Evolutionary conservation across 1,284 basidiomycete species (phyloP).

Genomic region (Marasmius oreades): DNA sequence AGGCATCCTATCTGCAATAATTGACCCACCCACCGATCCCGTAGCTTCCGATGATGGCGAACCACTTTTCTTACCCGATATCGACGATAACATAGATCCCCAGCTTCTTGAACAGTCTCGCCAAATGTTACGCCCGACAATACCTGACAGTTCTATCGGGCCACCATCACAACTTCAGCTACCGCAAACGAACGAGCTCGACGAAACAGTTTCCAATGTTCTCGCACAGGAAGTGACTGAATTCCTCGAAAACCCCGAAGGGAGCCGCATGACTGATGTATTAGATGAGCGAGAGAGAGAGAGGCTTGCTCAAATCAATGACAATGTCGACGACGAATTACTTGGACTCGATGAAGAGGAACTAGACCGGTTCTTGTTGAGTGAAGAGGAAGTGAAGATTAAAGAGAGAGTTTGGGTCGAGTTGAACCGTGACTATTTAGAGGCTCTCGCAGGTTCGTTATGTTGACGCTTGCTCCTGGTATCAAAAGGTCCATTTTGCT

Average conservation of each 20-base stretch:
- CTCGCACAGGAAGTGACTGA: constrained; percentile 65
- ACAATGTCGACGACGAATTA: constrained; percentile 56
- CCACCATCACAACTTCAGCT: constrained; percentile 14
- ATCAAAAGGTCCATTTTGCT: constrained; percentile 33
- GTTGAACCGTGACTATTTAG: constrained; percentile 91
- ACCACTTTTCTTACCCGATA: constrained; percentile 41
- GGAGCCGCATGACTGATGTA: constrained; percentile 49
- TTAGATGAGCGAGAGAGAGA: constrained; percentile 63
- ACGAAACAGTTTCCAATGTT: constrained; percentile 47
- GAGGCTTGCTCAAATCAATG: constrained; percentile 44
- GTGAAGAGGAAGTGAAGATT: constrained; percentile 82
- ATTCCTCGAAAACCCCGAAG: constrained; percentile 58
- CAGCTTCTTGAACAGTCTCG: constrained; percentile 39
- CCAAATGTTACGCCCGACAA: constrained; percentile 3
- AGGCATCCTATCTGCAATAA: constrained; percentile 41
- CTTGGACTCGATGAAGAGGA: constrained; percentile 90
- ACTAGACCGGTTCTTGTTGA: constrained; percentile 82
- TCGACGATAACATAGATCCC: constrained; percentile 54
- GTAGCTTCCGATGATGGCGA: not conserved
- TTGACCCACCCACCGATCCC: constrained; percentile 15
- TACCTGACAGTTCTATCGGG: not conserved
- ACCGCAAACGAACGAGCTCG: constrained; percentile 26
- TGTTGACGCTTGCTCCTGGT: constrained; percentile 1
- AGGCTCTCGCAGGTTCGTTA: constrained; percentile 76
- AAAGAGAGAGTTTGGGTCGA: constrained; percentile 98